These are phyloP conservation scores for Calonectria montana DNA, from an alignment of 2,329 filamentous ascomycete genomes.

Conservation along the genomic window DNA sequence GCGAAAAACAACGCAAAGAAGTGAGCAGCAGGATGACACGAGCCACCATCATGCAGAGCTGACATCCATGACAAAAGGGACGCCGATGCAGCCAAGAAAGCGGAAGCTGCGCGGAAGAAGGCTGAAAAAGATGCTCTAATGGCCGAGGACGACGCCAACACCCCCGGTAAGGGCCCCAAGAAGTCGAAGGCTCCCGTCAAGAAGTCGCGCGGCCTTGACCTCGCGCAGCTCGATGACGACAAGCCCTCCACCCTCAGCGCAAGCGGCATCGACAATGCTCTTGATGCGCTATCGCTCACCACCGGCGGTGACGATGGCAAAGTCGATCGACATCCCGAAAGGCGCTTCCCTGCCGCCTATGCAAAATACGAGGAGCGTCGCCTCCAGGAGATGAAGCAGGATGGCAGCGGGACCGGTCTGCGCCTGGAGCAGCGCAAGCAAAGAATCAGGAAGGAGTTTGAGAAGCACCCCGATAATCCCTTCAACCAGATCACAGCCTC, in stretches of 20 bases:
- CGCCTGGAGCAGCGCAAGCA: constrained; percentile 87
- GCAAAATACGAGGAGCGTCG: constrained; percentile 84
- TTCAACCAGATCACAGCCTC: constrained; percentile 85
- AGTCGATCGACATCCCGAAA: constrained; percentile 89
- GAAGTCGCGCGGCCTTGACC: constrained; percentile 78
- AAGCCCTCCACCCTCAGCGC: constrained; percentile 77
- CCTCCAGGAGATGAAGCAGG: constrained; percentile 85
- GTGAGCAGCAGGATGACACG: constrained; percentile 62
- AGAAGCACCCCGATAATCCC: constrained; percentile 93
- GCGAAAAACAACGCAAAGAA: constrained; percentile 88
- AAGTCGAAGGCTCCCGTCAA: constrained; percentile 76
- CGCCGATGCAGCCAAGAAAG: constrained; percentile 71
- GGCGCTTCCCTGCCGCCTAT: constrained; percentile 87
- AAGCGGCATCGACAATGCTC: constrained; percentile 90
- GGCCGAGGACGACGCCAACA: constrained; percentile 81
- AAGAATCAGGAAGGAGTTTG: constrained; percentile 89
- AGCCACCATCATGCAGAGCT: constrained; percentile 14
- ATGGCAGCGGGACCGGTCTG: constrained; percentile 78
- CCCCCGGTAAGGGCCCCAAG: constrained; percentile 71
- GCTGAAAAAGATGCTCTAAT: constrained; percentile 88
- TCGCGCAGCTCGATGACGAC: constrained; percentile 78
- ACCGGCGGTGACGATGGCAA: constrained; percentile 69
- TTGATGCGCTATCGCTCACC: constrained; percentile 83
- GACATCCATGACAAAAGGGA: constrained; percentile 43
- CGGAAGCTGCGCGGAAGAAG: constrained; percentile 90